These are phyloP conservation scores for Ceratorhiza oryzae-sativae DNA, from an alignment of 1,284 basidiomycete species.

Conservation along the genomic window DNA sequence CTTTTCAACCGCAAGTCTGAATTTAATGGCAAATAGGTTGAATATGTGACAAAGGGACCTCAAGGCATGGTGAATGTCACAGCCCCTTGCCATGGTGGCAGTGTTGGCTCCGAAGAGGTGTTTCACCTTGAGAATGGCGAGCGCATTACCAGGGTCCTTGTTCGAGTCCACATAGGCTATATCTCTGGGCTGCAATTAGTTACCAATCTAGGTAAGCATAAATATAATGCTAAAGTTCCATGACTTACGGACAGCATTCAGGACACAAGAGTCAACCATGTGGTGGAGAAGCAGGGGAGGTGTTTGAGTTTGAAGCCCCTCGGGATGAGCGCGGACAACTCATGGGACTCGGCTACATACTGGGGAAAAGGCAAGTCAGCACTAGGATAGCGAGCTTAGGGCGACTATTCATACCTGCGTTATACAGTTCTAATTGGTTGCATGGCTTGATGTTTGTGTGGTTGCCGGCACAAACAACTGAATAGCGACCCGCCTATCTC, in stretches of 20 bases:
- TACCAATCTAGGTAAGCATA: neutral
- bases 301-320: neutral
- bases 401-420: neutral
- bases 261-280: neutral
- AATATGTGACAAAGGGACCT: too few relatives aligned
- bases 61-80: too few relatives aligned
- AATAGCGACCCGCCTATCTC: too few relatives aligned
- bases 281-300: neutral
- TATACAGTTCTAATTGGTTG: neutral
- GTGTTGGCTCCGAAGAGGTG: neutral
- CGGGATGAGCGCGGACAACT: neutral
- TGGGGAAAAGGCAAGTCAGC: conserved; percentile 1
- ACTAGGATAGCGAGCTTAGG: neutral
- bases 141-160: conserved; percentile 8
- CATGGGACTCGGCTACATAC: conserved; percentile 14
- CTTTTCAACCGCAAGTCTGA: too few relatives aligned
- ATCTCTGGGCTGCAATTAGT: conserved; percentile 9
- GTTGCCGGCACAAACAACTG: too few relatives aligned
- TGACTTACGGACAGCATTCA: neutral
- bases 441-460: neutral
- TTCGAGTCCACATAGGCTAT: neutral
- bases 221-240: neutral
- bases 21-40: too few relatives aligned
- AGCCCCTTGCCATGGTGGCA: neutral
- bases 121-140: conserved; percentile 13